Evolutionary conservation across 306 rosid genomes (phyloP), one percentile per base, ranked within the genome.

Genomic region (Casuarina glauca): DNA sequence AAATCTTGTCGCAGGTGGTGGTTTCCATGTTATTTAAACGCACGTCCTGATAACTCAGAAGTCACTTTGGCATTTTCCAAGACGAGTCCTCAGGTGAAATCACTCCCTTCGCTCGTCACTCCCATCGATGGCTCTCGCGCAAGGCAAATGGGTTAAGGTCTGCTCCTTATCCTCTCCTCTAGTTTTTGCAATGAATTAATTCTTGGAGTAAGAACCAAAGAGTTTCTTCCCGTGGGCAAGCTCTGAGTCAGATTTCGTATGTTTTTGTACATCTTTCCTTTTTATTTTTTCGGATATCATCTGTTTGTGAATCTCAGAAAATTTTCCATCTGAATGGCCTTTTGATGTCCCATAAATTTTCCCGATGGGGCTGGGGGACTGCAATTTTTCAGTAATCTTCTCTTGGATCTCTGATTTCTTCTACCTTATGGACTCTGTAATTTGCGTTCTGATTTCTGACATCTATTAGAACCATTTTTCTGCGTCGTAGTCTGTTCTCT

Each of bases 141-240:
- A 85, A 64, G 94, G 90, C 67, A 90, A 70, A 67, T 94, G 97
- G 98, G 52, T 84, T 79, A 86, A 91, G 98, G 98, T 93, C 8
- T 58, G 42, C 57, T 73, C 45, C 77, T 58, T 44, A 17, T 15
- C 17, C 57, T 48, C 45, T 26, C 2, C 36, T 26, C 26, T 9
- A 15, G 13, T 69, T 16, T 26, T 69, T 44, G 45, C 10, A n/a
- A 15, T 53, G 26, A 26, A 43, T 16, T 9, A 68, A 57, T 9
- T 57, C 36, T 9, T 57, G 35, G 13, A 2, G 63, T 19, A 20
- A 20, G 63, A 57, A 20, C 2, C 19, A 26, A 26, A 26, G 32
- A 1, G 32, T 26, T 26, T 26, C 32, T 26, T 26, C 32, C 32
- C 32, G 32, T 19, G 62, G 62, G n/a, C 19, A 55, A 55, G 26